A percentile compares a stretch with the other conserved stretches of the same genome.
phyloP scores from a whole-genome alignment of 345 rosid genomes.

The Boechera divaricarpa region DNA sequence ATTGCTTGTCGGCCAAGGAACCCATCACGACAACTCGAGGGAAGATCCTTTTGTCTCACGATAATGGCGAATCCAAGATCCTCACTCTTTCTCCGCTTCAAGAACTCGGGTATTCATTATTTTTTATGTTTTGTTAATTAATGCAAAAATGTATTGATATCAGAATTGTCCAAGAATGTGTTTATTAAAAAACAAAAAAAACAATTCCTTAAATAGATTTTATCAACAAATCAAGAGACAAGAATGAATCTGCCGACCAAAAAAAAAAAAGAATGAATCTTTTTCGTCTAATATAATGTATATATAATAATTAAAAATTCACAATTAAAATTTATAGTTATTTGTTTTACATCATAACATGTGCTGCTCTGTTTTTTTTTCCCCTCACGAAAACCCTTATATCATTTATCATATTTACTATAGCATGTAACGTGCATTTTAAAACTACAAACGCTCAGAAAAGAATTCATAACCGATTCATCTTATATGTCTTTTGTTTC shows the following conservation, averaged over 20 bases:
- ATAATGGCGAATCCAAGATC: conserved; percentile 46
- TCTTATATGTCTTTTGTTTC: neutral
- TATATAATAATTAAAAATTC: neutral
- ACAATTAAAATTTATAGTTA: neutral
- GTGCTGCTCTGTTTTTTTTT: neutral
- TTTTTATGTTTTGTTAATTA: neutral
- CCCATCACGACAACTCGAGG: conserved; percentile 56
- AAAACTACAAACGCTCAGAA: neutral
- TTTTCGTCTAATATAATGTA: neutral
- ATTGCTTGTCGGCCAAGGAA: conserved; percentile 72
- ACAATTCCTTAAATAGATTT: neutral
- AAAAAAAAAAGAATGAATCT: neutral
- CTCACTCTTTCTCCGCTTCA: conserved; percentile 42
- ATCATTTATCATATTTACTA: neutral
- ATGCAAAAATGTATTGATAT: conserved; percentile 4
- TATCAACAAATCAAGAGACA: neutral
- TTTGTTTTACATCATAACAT: neutral
- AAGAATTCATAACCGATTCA: neutral
- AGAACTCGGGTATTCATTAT: conserved; percentile 37
- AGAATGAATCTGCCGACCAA: too few species aligned
- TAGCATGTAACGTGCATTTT: neutral
- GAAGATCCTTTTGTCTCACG: conserved; percentile 45
- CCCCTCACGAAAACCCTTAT: neutral
- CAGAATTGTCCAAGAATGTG: neutral
- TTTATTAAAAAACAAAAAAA: neutral